Conservation (phyloP, 2,329 filamentous ascomycete genomes). For the Fusarium sp. region DNA sequence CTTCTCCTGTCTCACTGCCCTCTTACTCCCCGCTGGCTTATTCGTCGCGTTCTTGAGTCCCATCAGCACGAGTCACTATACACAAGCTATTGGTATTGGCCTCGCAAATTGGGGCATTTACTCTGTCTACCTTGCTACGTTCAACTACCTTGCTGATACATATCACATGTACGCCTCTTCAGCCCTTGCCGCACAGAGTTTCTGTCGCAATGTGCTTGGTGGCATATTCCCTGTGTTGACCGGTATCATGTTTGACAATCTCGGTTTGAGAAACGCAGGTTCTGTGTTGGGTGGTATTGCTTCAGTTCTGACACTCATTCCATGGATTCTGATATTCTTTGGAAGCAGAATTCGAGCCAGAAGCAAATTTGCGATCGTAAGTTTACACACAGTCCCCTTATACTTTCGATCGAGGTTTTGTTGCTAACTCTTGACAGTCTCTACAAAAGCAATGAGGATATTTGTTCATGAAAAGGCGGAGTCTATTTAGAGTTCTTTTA, state of each 20-base stretch:
- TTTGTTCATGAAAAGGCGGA: not conserved
- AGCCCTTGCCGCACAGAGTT: conserved; percentile 85
- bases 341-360: conserved; percentile 78
- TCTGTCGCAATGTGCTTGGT: conserved; percentile 84
- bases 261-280: conserved; percentile 77
- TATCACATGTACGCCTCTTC: conserved; percentile 88
- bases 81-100: conserved; percentile 66
- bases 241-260: conserved; percentile 72
- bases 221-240: conserved; percentile 85
- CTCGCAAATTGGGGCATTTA: conserved; percentile 88
- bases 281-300: conserved; percentile 80
- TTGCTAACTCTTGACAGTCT: conserved; percentile 26
- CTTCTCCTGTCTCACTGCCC: conserved; percentile 80
- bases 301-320: conserved; percentile 76
- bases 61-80: conserved; percentile 38
- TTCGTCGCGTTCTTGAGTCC: conserved; percentile 58
- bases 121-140: conserved; percentile 85
- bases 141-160: conserved; percentile 91
- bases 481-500: not conserved
- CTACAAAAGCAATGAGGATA: conserved; percentile 24
- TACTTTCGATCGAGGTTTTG: not conserved
- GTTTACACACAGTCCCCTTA: conserved; percentile 22
- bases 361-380: conserved; percentile 78
- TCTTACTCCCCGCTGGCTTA: conserved; percentile 79
- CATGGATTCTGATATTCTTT: conserved; percentile 84